Percentiles rank a stretch among this genome's conserved stretches.
Evolutionary conservation across 768 basidiomycete genomes (phyloP).

Genomic region (Tephrocybe sp.): DNA sequence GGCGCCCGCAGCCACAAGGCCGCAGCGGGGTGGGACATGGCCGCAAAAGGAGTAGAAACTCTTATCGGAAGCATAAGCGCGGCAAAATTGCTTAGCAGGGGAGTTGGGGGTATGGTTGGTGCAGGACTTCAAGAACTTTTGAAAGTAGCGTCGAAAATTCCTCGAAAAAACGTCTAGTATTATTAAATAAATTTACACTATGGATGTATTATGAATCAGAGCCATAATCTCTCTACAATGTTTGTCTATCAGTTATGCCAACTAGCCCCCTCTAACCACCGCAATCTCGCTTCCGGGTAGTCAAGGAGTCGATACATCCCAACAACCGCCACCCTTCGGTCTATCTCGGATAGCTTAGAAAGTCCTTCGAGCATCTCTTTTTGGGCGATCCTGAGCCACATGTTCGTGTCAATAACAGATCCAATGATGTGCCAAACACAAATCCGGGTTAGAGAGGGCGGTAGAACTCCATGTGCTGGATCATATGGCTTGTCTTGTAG

Average conservation of each 20-base stretch:
- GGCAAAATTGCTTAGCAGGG: slow-evolving; percentile 27
- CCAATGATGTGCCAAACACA: slow-evolving; percentile 14
- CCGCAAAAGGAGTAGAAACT: slow-evolving; percentile 47
- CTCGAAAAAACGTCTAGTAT: slow-evolving; percentile 2
- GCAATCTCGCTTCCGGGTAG: slow-evolving; percentile 3
- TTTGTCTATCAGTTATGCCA: background rate
- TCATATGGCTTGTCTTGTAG: slow-evolving; percentile 5
- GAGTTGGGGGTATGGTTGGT: slow-evolving; percentile 26
- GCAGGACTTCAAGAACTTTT: slow-evolving; percentile 29
- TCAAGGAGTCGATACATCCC: background rate
- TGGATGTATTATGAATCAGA: no score
- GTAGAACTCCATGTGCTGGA: slow-evolving; percentile 3
- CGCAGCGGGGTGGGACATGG: no score
- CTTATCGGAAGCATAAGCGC: slow-evolving; percentile 34
- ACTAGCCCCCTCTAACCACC: slow-evolving; percentile 4
- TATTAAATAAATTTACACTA: background rate
- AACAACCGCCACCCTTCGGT: slow-evolving; percentile 4
- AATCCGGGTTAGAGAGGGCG: slow-evolving; percentile 13
- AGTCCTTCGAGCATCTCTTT: slow-evolving; percentile 8
- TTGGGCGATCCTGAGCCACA: slow-evolving; percentile 10
- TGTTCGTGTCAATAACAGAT: slow-evolving; percentile 1
- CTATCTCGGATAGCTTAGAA: slow-evolving; percentile 1
- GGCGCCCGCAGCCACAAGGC: slow-evolving; percentile 37
- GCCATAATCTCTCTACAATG: background rate
- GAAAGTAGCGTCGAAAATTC: slow-evolving; percentile 12